phyloP scores from a whole-genome alignment of 2,329 filamentous ascomycete genomes.

The Colletotrichum sp. region DNA sequence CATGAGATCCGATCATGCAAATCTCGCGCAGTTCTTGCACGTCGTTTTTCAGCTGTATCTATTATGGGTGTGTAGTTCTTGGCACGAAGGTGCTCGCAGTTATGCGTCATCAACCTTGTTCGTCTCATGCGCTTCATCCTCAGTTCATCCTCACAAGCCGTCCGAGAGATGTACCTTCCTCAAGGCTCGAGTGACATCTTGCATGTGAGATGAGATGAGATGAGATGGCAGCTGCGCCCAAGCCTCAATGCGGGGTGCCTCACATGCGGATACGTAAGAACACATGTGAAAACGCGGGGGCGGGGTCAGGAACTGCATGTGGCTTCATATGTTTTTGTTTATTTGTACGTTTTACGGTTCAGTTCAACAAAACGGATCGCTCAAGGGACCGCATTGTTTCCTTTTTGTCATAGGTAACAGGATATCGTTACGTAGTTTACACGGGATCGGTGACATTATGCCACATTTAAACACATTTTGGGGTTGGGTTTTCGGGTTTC shows the following conservation, averaged over 20 bases:
- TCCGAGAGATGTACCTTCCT: not conserved
- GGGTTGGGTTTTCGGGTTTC: not conserved
- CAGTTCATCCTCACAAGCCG: not conserved
- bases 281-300: conserved; percentile 2
- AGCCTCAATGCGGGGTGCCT: not conserved
- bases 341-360: not conserved
- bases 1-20: fast-evolving
- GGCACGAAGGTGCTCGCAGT: not conserved
- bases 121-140: not conserved
- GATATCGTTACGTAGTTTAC: conserved; percentile 20
- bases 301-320: not conserved
- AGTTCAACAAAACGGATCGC: conserved; percentile 2
- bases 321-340: not conserved
- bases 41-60: not conserved
- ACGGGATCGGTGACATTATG: not conserved
- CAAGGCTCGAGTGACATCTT: not conserved
- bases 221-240: not conserved
- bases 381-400: conserved; percentile 10
- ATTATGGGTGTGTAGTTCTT: not conserved
- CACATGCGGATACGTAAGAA: not conserved
- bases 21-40: not conserved
- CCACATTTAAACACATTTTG: not conserved
- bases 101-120: fast-evolving
- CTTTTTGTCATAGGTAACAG: conserved; percentile 12
- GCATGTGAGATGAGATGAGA: not conserved